A percentile compares a stretch with the other conserved stretches of the same genome.
phyloP scores from a whole-genome alignment of 805 yeast species.

The Wickerhamiella alocasiicola region DNA sequence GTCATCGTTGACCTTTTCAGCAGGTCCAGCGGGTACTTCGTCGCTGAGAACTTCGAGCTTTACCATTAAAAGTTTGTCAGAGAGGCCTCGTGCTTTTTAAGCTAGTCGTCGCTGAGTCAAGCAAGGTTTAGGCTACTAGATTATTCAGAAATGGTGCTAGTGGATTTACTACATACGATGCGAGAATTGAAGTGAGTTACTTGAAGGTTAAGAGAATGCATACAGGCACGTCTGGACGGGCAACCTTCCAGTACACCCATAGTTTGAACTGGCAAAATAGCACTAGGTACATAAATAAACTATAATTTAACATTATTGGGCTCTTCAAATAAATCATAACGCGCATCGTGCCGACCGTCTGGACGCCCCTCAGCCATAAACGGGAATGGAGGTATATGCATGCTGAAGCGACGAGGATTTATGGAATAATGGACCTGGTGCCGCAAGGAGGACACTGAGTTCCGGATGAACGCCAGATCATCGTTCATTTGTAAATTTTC shows the following conservation, averaged over 20 bases:
- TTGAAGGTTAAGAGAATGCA: too few species aligned
- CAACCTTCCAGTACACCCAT: too few species aligned
- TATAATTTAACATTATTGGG: too few species aligned
- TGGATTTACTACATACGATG: too few species aligned
- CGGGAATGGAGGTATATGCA: neutral
- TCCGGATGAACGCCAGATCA: conserved; percentile 25
- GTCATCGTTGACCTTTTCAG: conserved; percentile 22
- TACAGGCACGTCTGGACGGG: too few species aligned
- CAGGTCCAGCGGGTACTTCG: conserved; percentile 30
- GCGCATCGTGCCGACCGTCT: neutral
- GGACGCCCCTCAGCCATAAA: too few species aligned
- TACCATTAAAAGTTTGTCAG: conserved; percentile 38
- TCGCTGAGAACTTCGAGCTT: conserved; percentile 63
- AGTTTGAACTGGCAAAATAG: too few species aligned
- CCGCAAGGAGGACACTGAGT: conserved; percentile 17
- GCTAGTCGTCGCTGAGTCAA: too few species aligned
- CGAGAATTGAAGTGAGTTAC: too few species aligned
- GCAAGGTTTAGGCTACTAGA: too few species aligned
- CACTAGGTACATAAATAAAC: too few species aligned
- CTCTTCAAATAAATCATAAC: neutral
- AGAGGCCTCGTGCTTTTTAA: neutral
- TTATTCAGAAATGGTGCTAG: too few species aligned
- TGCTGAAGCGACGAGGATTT: conserved; percentile 1
- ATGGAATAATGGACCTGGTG: conserved; percentile 23
- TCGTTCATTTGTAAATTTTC: conserved; percentile 27